These are phyloP conservation scores for Serendipita sp. DNA, from an alignment of 768 basidiomycete genomes.

Conservation along the genomic window DNA sequence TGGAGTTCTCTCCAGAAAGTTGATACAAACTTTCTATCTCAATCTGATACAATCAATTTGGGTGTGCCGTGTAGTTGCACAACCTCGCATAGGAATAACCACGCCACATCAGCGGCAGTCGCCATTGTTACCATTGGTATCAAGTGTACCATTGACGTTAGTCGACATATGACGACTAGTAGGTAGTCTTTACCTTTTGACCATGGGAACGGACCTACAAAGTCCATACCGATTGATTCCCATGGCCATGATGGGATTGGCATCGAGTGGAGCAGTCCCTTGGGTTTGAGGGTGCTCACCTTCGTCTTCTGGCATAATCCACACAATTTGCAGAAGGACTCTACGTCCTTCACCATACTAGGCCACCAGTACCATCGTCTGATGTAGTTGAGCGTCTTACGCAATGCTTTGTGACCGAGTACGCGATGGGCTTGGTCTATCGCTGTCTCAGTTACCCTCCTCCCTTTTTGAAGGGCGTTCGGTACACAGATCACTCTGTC, in stretches of 20 bases:
- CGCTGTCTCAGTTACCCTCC: conserved; percentile 6
- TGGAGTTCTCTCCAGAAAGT: conserved; percentile 23
- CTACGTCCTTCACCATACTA: too few relatives aligned
- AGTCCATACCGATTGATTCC: conserved; percentile 10
- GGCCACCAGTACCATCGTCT: conserved; percentile 8
- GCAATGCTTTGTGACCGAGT: not conserved
- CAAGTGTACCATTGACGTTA: conserved; percentile 11
- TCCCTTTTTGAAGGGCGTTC: not conserved
- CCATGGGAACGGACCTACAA: conserved; percentile 11
- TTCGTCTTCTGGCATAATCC: too few relatives aligned
- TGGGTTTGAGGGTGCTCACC: too few relatives aligned
- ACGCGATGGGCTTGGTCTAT: conserved; percentile 8
- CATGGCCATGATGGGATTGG: too few relatives aligned
- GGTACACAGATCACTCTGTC: conserved; percentile 4
- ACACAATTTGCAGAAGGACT: too few relatives aligned
- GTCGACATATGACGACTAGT: conserved; percentile 9
- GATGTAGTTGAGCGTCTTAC: conserved; percentile 5
- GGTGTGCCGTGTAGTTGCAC: conserved; percentile 14
- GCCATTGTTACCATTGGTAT: not conserved
- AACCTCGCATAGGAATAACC: conserved; percentile 5
- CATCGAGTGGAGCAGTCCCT: too few relatives aligned
- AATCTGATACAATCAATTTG: conserved; percentile 19
- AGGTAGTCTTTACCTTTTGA: conserved; percentile 7
- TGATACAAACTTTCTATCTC: conserved; percentile 22
- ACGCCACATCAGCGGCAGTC: conserved; percentile 10